Base-by-base conservation (phyloP, 2,329 filamentous ascomycete genomes). In the Blastomyces emzantsi region DNA sequence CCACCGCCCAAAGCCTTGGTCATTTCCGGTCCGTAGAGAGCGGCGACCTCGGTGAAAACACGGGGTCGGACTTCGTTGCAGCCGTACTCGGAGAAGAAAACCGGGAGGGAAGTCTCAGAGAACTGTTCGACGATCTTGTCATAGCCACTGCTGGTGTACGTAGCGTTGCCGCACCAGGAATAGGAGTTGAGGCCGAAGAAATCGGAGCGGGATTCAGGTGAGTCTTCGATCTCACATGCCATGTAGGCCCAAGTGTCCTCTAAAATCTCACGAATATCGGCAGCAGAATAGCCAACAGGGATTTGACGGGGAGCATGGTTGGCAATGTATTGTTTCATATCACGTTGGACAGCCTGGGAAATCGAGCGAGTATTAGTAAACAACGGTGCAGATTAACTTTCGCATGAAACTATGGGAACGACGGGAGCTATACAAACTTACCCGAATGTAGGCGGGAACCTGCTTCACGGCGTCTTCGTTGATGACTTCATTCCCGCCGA, bases 121-220 rank as follows among this genome's bases (percentile, higher is more conserved):
- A 88, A 87, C 72, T 83, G 80, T n/a, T 78, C 74, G 33, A 83
- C 81, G n/a, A 87, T 73, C 17, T 78, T 76, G 65, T 85, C 75
- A 71, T 86, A 88, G 52, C 83, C 81, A 19, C 80, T 79, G 45
- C 75, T 79, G 52, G 78, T 73, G 75, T 81, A 86, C 63, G 77
- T 82, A 11, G 83, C 81, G 55, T 81, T 75, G 63, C 85, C 85
- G 69, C 85, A 87, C 85, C 85, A 88, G n/a, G 83, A 85, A 77
- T 88, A 88, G 11, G 83, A 85, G 78, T 88, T 88, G 63, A 87
- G 77, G 51, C 85, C 85, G 69, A 87, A 87, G 76, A 88, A 86
- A 72, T 87, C 85, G 36, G 83, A 81, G 41, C 80, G 78, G 22
- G 83, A 85, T 64, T 72, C 73, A 65, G 84, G 80, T 30, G 76